Evolutionary conservation across 331 rosid species (phyloP).

Genomic region (Prunus yedoensis): DNA sequence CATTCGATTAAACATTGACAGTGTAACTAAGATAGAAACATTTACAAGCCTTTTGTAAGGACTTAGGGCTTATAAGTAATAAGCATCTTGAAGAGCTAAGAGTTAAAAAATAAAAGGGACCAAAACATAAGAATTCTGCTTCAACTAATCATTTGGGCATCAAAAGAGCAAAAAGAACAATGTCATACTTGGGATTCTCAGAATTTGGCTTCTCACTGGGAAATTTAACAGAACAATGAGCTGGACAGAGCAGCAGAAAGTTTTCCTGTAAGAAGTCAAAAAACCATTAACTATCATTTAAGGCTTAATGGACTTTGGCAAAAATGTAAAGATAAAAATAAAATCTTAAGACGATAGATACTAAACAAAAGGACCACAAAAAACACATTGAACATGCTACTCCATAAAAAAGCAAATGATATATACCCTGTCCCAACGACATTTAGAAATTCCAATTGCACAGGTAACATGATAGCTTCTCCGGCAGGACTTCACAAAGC

Average conservation of each 20-base stretch:
- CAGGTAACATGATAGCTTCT: conserved; percentile 84
- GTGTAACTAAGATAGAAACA: neutral
- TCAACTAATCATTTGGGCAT: conserved; percentile 8
- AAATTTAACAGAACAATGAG: conserved; percentile 55
- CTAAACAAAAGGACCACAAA: conserved; percentile 2
- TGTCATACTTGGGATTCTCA: conserved; percentile 44
- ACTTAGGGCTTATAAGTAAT: neutral
- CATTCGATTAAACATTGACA: conserved; percentile 3
- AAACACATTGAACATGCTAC: neutral
- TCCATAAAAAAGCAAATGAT: neutral
- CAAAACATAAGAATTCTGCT: neutral
- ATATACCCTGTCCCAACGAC: conserved; percentile 79
- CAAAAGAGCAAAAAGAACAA: conserved; percentile 13
- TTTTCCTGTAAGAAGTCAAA: conserved; percentile 48
- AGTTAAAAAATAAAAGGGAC: neutral
- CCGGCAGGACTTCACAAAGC: conserved; percentile 76
- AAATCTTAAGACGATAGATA: conserved; percentile 8
- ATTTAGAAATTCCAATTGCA: conserved; percentile 63
- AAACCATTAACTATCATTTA: neutral
- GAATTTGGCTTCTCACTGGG: conserved; percentile 62
- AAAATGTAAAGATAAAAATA: neutral
- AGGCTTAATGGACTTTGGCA: neutral
- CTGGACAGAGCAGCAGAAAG: conserved; percentile 80
- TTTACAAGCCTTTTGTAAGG: neutral
- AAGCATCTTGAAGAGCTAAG: neutral